Conservation (phyloP, 2,329 filamentous ascomycete species). For the Tolypocladium inflatum region DNA sequence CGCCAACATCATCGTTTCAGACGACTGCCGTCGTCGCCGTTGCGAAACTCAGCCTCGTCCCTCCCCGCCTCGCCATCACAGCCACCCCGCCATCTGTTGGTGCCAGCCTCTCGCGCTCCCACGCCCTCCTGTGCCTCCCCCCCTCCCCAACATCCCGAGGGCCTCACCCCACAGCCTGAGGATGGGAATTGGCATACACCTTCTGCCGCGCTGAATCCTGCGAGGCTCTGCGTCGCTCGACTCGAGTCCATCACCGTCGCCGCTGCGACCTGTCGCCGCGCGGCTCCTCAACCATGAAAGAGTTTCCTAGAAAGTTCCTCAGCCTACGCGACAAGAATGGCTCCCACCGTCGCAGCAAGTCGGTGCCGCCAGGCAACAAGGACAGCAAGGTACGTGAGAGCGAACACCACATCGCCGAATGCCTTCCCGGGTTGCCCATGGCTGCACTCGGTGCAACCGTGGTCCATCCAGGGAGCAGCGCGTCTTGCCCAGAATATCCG, state of each 20-base stretch:
- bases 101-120: not conserved
- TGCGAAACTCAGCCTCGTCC: not conserved
- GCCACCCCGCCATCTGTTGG: not conserved
- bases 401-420: not conserved
- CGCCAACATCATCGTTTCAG: not conserved
- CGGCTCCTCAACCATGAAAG: slow-evolving; percentile 35
- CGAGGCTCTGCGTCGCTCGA: slow-evolving; percentile 13
- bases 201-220: slow-evolving; percentile 21
- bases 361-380: slow-evolving; percentile 36
- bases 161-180: slow-evolving; percentile 10
- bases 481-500: not conserved
- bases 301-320: slow-evolving; percentile 55
- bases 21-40: not conserved
- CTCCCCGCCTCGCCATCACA: not conserved
- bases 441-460: not conserved
- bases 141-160: not conserved
- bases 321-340: slow-evolving; percentile 59
- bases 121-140: not conserved
- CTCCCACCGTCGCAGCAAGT: slow-evolving; percentile 43
- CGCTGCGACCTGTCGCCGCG: not conserved
- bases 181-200: slow-evolving; percentile 18
- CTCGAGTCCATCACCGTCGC: not conserved
- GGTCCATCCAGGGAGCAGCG: not conserved
- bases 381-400: slow-evolving; percentile 32
- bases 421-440: not conserved